These are phyloP conservation scores for Catunica adiposa DNA, from an alignment of 2,329 filamentous ascomycete genomes.

Conservation along the genomic window DNA sequence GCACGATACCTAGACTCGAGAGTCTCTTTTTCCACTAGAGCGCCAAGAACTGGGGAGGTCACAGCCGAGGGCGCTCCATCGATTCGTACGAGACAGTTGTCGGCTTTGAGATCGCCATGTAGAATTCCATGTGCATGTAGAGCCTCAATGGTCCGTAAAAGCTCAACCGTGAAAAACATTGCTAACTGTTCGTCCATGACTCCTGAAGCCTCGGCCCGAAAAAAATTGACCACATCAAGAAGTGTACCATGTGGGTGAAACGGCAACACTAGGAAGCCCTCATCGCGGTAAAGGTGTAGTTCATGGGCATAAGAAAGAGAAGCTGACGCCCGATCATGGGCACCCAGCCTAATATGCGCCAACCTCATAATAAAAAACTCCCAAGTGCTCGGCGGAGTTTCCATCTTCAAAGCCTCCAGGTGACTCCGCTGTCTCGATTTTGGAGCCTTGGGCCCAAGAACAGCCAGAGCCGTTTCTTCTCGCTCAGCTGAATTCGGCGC, in stretches of 20 bases:
- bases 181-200: constrained; percentile 80
- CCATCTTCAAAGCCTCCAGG: constrained; percentile 87
- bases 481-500: constrained; percentile 30
- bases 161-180: constrained; percentile 90
- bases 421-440: constrained; percentile 38
- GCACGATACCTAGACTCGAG: constrained; percentile 52
- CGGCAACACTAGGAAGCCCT: constrained; percentile 77
- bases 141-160: constrained; percentile 77
- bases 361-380: constrained; percentile 93
- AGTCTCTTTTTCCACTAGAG: constrained; percentile 13
- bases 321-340: constrained; percentile 51
- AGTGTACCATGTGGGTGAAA: constrained; percentile 81
- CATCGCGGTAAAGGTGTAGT: constrained; percentile 79
- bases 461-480: constrained; percentile 25
- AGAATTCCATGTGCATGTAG: constrained; percentile 65
- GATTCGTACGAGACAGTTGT: constrained; percentile 85
- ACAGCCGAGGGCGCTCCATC: constrained; percentile 30
- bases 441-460: constrained; percentile 44
- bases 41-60: not conserved
- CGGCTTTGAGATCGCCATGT: constrained; percentile 87
- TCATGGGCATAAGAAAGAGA: constrained; percentile 75
- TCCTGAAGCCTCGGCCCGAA: constrained; percentile 52
- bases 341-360: constrained; percentile 57
- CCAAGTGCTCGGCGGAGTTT: constrained; percentile 75
- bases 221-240: constrained; percentile 83